Base-by-base conservation (phyloP, 352 stramenopile genomes). In the Phytopythium mirpurense region DNA sequence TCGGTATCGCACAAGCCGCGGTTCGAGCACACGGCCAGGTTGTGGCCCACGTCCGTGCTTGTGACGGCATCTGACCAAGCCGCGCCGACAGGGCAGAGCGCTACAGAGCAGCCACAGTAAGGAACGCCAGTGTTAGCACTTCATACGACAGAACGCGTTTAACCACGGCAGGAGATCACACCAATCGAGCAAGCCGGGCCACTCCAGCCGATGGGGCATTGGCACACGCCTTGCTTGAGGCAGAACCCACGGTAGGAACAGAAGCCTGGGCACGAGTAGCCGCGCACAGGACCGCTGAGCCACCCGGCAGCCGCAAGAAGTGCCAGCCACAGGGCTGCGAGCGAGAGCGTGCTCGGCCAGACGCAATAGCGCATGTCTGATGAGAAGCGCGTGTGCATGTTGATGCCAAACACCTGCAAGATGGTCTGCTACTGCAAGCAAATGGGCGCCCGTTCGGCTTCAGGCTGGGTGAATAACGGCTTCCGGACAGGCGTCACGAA, bases 21-120 rank as follows among this genome's bases (percentile, higher is more conserved):
- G 55, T 97, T 98, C 2, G 86, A 96, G 57, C 93, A 98, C 64
- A 93, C 75, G 16, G 76, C 88, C 19, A 74, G 43, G 53, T 89
- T 83, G 73, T 98, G 93, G 19, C 86, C 92, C 16, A 60, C 43
- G 38, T 96, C 83, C 0, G 55, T 67, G 31, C 48, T 74, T 26
- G 66, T 68, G 14, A 84, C 69, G n/a, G 70, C 48, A 53, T 96
- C 85, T 18, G 72, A 66, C 88, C 88, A 96, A 3, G 86, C 83
- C 23, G 41, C 19, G 27, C 78, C 78, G 24, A 76, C 61, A 7
- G 85, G 84, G 43, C 88, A 96, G 9, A 45, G 79, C 24, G 73
- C 75, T 76, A 14, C 24, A 3, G 19, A 19, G 2, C 8, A 26
- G 12, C 2, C 38, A 55, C 31, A 21, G 29, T 21, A 27, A 31